Evolutionary conservation across 495 filamentous ascomycete genomes (phyloP).

Genomic region (Choiromyces venosus): DNA sequence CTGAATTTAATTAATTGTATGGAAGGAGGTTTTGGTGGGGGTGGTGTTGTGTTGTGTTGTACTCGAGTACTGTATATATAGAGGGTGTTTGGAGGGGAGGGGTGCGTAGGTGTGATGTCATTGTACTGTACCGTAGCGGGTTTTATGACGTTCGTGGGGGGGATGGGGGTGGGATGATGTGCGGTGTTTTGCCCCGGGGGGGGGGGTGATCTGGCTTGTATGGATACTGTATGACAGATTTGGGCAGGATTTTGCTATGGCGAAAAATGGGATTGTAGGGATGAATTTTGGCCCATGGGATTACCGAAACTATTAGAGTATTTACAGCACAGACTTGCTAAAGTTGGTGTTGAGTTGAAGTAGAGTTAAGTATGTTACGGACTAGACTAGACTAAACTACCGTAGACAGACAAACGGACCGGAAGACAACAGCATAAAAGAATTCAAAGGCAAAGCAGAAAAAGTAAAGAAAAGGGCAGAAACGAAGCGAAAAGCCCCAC

Average conservation of each 20-base stretch:
- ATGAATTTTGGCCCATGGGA: neutral
- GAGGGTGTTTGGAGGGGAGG: conserved; percentile 5
- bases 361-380: conserved; percentile 16
- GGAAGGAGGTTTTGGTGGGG: neutral
- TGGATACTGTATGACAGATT: no score
- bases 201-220: no score
- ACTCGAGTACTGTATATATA: no score
- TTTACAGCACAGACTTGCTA: neutral
- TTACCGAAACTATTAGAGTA: neutral
- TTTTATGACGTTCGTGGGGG: neutral
- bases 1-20: neutral
- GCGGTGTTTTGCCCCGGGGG: no score
- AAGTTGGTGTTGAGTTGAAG: conserved; percentile 26
- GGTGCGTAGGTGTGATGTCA: conserved; percentile 8
- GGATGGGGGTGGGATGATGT: neutral
- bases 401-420: neutral
- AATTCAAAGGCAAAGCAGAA: neutral
- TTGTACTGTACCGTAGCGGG: neutral
- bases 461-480: neutral
- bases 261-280: neutral
- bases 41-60: no score
- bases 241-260: no score
- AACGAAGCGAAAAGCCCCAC: neutral
- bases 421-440: conserved; percentile 6
- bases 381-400: neutral